These are phyloP conservation scores for Aspergillus puulaauensis DNA, from an alignment of 2,329 filamentous ascomycete species.

Conservation along the genomic window DNA sequence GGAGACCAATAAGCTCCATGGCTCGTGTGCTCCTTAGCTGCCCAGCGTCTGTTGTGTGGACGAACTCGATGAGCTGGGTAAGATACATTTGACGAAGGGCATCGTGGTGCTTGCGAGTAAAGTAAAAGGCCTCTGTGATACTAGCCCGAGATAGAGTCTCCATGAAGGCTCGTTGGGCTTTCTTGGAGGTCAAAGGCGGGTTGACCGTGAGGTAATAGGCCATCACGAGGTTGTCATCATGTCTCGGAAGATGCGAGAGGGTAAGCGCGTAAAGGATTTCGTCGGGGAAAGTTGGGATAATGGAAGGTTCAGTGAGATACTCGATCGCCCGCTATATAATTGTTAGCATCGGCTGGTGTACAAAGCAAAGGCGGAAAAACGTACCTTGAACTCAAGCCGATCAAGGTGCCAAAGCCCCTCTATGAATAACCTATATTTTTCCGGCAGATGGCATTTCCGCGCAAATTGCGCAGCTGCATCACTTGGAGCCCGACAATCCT, in stretches of 20 bases:
- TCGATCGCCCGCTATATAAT: slow-evolving; percentile 62
- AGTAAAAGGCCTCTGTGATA: slow-evolving; percentile 71
- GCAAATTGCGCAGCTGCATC: slow-evolving; percentile 61
- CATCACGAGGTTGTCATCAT: slow-evolving; percentile 65
- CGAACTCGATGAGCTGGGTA: slow-evolving; percentile 61
- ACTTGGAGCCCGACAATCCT: slow-evolving; percentile 63
- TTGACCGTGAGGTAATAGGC: slow-evolving; percentile 77
- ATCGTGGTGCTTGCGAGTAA: slow-evolving; percentile 65
- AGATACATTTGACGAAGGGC: slow-evolving; percentile 64
- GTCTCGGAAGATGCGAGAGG: slow-evolving; percentile 54
- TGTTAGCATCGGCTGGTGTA: slow-evolving; percentile 11
- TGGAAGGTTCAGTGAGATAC: slow-evolving; percentile 74
- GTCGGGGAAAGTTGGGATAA: slow-evolving; percentile 78
- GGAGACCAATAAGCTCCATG: slow-evolving; percentile 70
- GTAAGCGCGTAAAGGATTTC: slow-evolving; percentile 74
- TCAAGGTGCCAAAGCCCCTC: slow-evolving; percentile 82
- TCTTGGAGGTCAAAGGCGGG: slow-evolving; percentile 66
- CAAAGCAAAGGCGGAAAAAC: slow-evolving; percentile 9
- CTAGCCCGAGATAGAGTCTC: slow-evolving; percentile 66
- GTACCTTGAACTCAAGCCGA: slow-evolving; percentile 64
- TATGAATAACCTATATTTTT: slow-evolving; percentile 77
- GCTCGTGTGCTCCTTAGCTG: slow-evolving; percentile 54
- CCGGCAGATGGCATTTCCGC: slow-evolving; percentile 63
- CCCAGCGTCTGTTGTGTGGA: slow-evolving; percentile 48
- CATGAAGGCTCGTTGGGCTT: slow-evolving; percentile 67